Base-by-base conservation (phyloP, 179 eudicot species). In the Beta macrorhiza region DNA sequence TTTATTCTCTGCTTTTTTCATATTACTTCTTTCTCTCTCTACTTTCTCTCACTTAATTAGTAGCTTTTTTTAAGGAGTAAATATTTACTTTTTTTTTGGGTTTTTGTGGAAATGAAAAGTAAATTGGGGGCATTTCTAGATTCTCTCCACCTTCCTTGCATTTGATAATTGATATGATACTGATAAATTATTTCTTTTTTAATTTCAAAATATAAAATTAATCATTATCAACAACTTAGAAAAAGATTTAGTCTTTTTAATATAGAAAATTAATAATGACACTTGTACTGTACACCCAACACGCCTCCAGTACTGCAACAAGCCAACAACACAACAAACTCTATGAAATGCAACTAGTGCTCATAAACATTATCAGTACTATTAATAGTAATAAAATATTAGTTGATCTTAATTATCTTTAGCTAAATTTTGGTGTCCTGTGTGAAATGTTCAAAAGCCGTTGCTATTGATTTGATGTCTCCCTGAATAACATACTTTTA, bases 1-100 rank as follows among this genome's bases (percentile, higher is more conserved):
- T 91, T 91, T 91, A 90, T 92, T 92, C 95, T 89, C 93, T 91
- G 87, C 89, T 86, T 84, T 87, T 87, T 55, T 79, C 80, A 53
- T 78, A 25, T 19, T 72, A 32, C 45, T 68, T 47, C 65, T 77
- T 63, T 74, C 51, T 37, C 32, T 63, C 83, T 78, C 75, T 72
- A 81, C 72, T 81, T 82, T 78, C 77, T 80, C 14, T n/a, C 22
- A 49, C 47, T 67, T 67, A 64, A 75, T 65, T 81, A 37, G 42
- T 37, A 16, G 49, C 55, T 68, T 67, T 75, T 7, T 17, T 5
- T 25, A 11, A 5, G 7, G 62, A 76, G 79, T 86, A 81, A 37
- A 56, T 80, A 77, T 69, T 74, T 83, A 78, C 75, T 85, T 79
- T 69, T 55, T 83, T 83, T 85, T 81, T 71, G 86, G 85, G 87